Evolutionary conservation across 306 rosid species (phyloP), one percentile per base, ranked within the genome.

Genomic region (Vigna trinervia): DNA sequence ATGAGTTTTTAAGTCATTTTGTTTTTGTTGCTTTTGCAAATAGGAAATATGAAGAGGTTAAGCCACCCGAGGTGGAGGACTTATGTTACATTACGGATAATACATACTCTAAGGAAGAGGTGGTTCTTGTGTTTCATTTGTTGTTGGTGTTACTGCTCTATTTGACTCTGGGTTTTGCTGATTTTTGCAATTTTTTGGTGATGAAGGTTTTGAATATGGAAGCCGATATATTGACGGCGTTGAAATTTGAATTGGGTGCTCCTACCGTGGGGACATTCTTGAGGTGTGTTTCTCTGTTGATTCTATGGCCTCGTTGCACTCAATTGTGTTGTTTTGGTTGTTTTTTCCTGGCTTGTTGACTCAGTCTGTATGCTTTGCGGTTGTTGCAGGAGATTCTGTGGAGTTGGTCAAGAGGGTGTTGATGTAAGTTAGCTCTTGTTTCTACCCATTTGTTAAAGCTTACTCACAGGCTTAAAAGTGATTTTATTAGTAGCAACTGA

Each of bases 21-120:
- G 32, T 10, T 50, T 8, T 13, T 2, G 4, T 6, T 76, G 65
- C 1, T 10, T 19, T 51, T 82, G 76, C 1, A 1, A 50, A 58
- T 59, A 95, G 98, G 36, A 95, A 95, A 70, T 95, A 95, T 20
- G 98, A 92, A 81, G 97, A 92, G 88, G 92, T 92, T 53, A 92
- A 83, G 54, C 93, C 97, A 65, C 98, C 91, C 15, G 89, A 88
- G 13, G 90, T 87, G 26, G 96, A 95, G 83, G 93, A 92, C 0
- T 90, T 90, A 77, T 92, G 96, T 70, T 90, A 88, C 81, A 90
- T 92, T 7, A 90, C 95, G 0, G 98, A 94, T 73, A 92, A 92
- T 36, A 85, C 92, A 5, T 94, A 92, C 71, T 87, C 86, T 7
- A 90, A 80, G 59, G 90, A 90, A 32, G 93, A 90, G 93, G 98